phyloP scores from a whole-genome alignment of 257 asterid species.

The Rhazya stricta region DNA sequence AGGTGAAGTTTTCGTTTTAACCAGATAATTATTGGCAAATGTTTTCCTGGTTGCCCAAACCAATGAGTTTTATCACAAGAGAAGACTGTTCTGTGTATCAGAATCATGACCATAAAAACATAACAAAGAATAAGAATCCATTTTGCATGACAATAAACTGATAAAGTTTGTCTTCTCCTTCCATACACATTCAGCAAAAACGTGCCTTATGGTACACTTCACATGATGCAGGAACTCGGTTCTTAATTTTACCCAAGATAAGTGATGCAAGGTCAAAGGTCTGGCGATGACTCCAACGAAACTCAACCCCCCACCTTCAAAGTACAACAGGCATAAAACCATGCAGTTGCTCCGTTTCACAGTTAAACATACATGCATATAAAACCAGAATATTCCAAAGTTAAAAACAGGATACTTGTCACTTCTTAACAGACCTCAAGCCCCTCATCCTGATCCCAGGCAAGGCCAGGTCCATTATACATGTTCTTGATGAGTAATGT shows the following conservation, averaged over 20 bases:
- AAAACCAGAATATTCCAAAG: constrained; percentile 22
- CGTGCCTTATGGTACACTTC: background rate
- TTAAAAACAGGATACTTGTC: constrained; percentile 88
- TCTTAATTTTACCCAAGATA: background rate
- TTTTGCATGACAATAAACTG: background rate
- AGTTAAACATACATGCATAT: background rate
- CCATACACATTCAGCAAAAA: background rate
- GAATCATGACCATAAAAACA: background rate
- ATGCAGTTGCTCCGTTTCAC: background rate
- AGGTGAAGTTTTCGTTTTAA: background rate
- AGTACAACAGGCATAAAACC: constrained; percentile 18
- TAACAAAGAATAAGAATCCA: background rate
- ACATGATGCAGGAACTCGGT: background rate
- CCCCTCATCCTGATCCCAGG: constrained; percentile 99
- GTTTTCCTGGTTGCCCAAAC: background rate
- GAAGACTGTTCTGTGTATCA: background rate
- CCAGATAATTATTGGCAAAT: background rate
- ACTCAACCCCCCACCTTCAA: constrained; percentile 1
- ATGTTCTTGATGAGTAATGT: constrained; percentile 87
- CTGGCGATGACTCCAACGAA: background rate
- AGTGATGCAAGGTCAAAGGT: background rate
- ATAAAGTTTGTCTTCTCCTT: background rate
- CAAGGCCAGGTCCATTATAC: constrained; percentile 93
- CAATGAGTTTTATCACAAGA: background rate
- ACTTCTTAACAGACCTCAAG: constrained; percentile 99